These are phyloP conservation scores for Mucuna pruriens DNA, from an alignment of 306 rosid genomes.

Conservation along the genomic window DNA sequence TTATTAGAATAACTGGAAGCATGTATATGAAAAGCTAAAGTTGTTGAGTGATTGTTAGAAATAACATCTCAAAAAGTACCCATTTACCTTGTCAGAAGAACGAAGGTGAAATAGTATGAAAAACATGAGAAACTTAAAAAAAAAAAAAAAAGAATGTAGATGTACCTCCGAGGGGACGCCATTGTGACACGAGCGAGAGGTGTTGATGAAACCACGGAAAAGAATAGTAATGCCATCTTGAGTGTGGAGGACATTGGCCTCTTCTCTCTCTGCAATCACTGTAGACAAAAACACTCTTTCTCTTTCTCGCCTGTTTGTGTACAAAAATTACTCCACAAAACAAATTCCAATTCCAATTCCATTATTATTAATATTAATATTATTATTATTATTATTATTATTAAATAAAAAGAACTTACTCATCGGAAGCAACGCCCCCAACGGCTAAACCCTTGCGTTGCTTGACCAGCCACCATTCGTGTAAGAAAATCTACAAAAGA, in stretches of 20 bases:
- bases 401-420: conserved; percentile 11
- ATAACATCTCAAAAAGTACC: no score
- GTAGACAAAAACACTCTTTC: conserved; percentile 37
- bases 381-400: no score
- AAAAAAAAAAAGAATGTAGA: no score
- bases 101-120: no score
- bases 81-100: no score
- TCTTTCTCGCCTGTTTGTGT: conserved; percentile 29
- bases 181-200: conserved; percentile 34
- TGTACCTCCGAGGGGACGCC: conserved; percentile 47
- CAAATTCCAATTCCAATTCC: no score
- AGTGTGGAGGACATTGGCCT: conserved; percentile 45
- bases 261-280: conserved; percentile 43
- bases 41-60: no score
- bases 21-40: no score
- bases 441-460: conserved; percentile 45
- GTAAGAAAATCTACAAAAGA: conserved; percentile 37
- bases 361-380: no score
- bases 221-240: conserved; percentile 39
- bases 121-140: no score
- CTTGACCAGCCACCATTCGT: conserved; percentile 56
- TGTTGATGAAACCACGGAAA: conserved; percentile 42
- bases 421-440: conserved; percentile 43
- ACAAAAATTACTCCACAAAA: neutral
- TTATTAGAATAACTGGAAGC: no score